Conservation (phyloP, 2,329 filamentous ascomycete species). For the Pseudogymnoascus sp. region DNA sequence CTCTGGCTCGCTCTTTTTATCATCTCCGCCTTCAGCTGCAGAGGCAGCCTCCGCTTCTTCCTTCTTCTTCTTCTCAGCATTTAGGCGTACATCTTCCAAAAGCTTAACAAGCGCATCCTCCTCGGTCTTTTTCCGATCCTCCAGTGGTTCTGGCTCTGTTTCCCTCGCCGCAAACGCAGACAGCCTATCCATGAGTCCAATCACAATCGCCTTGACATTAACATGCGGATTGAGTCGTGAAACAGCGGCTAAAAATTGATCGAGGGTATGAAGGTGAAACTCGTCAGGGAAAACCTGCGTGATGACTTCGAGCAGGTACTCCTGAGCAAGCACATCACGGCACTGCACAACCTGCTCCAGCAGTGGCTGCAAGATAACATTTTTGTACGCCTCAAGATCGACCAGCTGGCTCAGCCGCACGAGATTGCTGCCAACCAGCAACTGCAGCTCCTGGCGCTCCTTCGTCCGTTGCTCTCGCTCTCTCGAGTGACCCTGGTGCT, state of each 20-base stretch:
- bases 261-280: constrained; percentile 92
- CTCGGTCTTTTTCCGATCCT: constrained; percentile 70
- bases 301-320: constrained; percentile 95
- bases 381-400: constrained; percentile 90
- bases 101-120: constrained; percentile 74
- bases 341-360: constrained; percentile 97
- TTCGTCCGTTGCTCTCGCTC: constrained; percentile 90
- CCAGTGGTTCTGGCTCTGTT: constrained; percentile 60
- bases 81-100: constrained; percentile 68
- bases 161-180: constrained; percentile 93
- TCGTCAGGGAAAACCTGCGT: constrained; percentile 99
- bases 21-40: not conserved
- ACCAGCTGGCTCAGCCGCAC: constrained; percentile 92
- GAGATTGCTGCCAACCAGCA: constrained; percentile 93
- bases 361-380: constrained; percentile 77
- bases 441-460: constrained; percentile 88
- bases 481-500: constrained; percentile 94
- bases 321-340: constrained; percentile 90
- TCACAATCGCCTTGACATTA: constrained; percentile 96
- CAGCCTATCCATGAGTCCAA: constrained; percentile 92
- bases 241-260: constrained; percentile 89
- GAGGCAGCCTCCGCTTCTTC: constrained; percentile 13
- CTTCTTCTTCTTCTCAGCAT: constrained; percentile 42
- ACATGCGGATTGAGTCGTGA: constrained; percentile 91
- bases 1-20: constrained; percentile 27